These are phyloP conservation scores for Talaromyces funiculosus DNA, from an alignment of 2,329 filamentous ascomycete species.

Conservation along the genomic window DNA sequence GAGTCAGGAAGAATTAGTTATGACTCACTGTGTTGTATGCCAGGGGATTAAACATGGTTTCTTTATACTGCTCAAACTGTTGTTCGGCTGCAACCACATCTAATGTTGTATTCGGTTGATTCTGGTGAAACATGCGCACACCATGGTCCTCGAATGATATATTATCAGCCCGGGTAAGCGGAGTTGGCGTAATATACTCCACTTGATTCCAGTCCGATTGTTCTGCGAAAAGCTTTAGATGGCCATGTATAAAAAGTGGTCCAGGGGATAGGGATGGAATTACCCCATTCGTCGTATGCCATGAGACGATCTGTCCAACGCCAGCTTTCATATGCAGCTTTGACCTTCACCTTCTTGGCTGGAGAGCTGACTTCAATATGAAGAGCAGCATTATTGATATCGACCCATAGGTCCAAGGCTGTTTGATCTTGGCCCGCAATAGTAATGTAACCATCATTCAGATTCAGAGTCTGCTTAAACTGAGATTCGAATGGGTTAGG, in stretches of 20 bases:
- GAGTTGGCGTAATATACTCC: background rate
- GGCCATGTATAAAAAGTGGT: background rate
- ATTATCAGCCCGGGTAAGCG: background rate
- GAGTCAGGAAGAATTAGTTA: background rate
- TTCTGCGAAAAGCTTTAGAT: background rate
- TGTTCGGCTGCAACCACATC: background rate
- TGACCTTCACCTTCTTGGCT: background rate
- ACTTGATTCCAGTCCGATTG: background rate
- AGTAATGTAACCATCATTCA: conserved; percentile 6
- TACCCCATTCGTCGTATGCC: background rate
- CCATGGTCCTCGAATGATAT: background rate
- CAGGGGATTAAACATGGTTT: background rate
- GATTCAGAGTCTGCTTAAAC: background rate
- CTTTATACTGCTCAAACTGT: background rate
- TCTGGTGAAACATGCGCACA: background rate
- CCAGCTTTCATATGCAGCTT: background rate
- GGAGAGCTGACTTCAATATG: background rate
- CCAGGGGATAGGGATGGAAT: background rate
- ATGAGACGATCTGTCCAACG: background rate
- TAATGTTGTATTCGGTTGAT: background rate
- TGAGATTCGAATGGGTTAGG: background rate
- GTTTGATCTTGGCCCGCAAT: background rate
- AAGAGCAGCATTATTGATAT: background rate
- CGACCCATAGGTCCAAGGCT: background rate
- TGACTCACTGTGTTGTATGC: background rate